phyloP scores from a whole-genome alignment of 257 asterid genomes.

The Striga asiatica region DNA sequence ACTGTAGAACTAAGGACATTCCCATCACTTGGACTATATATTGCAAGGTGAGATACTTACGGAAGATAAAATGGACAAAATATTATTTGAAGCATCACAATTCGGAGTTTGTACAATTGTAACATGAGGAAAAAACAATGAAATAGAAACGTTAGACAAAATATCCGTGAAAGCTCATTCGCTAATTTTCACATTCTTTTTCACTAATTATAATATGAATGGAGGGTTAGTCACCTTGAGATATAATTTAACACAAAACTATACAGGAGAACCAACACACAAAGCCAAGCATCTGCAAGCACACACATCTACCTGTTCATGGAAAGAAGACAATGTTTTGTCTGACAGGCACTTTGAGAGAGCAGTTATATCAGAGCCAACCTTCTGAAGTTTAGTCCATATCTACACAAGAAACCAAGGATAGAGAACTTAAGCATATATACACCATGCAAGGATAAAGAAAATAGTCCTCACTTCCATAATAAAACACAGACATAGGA shows the following conservation, averaged over 20 bases:
- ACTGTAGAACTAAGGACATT: too few species aligned
- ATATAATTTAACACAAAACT: background rate
- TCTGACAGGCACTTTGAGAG: conserved; percentile 52
- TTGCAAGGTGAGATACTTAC: background rate
- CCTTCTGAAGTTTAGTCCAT: conserved; percentile 53
- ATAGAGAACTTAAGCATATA: background rate
- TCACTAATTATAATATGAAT: too few species aligned
- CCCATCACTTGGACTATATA: background rate
- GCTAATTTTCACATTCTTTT: background rate
- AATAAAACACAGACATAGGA: too few species aligned
- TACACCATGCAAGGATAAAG: background rate
- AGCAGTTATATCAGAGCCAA: conserved; percentile 49
- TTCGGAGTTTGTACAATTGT: background rate
- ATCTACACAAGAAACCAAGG: conserved; percentile 32
- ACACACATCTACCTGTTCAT: conserved; percentile 45
- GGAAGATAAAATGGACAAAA: too few species aligned
- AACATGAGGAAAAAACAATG: background rate
- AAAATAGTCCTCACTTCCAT: background rate
- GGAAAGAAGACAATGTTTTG: conserved; percentile 38
- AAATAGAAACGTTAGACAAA: background rate
- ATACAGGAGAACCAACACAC: background rate
- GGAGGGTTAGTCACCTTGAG: background rate
- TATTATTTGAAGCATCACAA: background rate
- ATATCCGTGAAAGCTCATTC: background rate
- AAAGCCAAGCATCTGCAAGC: conserved; percentile 10